Conservation (phyloP, 495 filamentous ascomycete genomes). For the Podospora anserina region DNA sequence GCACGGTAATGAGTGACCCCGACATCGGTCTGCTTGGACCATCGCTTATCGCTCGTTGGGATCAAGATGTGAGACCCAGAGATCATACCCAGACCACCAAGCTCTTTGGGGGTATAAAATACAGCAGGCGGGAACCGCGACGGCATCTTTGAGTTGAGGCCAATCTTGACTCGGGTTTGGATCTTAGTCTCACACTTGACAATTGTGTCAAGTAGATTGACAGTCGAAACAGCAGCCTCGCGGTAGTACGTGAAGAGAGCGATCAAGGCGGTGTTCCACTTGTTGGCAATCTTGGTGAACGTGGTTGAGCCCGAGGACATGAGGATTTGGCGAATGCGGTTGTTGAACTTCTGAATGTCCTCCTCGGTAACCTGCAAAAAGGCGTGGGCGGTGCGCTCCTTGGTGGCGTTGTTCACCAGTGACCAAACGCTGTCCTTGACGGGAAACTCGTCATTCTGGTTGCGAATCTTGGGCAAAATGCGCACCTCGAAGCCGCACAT, state of each 20-base stretch:
- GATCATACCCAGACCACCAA: constrained; percentile 98
- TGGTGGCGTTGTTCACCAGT: constrained; percentile 90
- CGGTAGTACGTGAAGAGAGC: constrained; percentile 99
- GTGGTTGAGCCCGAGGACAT: constrained; percentile 99
- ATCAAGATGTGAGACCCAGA: constrained; percentile 98
- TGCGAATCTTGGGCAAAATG: constrained; percentile 92
- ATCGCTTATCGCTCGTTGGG: constrained; percentile 95
- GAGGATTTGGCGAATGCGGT: constrained; percentile 95
- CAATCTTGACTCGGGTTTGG: constrained; percentile 98
- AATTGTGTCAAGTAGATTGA: constrained; percentile 93
- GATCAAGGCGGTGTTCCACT: constrained; percentile 98
- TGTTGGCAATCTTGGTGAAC: constrained; percentile 99
- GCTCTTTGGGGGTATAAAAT: constrained; percentile 98
- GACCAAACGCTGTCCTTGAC: constrained; percentile 99
- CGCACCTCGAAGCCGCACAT: constrained; percentile 99
- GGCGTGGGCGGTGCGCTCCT: constrained; percentile 95
- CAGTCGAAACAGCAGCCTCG: constrained; percentile 96
- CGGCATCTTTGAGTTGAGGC: constrained; percentile 99
- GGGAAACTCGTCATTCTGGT: constrained; percentile 92
- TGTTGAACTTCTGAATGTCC: constrained; percentile 99
- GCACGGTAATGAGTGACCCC: constrained; percentile 97
- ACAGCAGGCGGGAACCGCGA: constrained; percentile 98
- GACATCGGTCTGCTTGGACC: constrained; percentile 96
- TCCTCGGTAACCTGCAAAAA: constrained; percentile 98
- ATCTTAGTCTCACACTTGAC: constrained; percentile 99